Conservation (phyloP, 2,329 filamentous ascomycete species). For the Chaetomium olivaceum region DNA sequence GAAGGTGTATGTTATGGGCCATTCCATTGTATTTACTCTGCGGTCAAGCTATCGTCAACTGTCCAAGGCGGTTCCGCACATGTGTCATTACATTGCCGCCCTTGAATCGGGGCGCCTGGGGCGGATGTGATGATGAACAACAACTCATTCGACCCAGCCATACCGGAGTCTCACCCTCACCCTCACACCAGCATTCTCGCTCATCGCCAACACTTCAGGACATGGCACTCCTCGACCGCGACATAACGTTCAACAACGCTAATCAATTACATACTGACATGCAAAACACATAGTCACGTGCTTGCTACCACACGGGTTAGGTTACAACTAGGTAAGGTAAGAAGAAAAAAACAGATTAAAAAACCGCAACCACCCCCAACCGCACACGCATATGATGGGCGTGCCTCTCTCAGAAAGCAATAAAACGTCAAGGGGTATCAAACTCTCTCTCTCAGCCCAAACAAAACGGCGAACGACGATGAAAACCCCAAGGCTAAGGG, state of each 20-base stretch:
- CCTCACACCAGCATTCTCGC: neutral
- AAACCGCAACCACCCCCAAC: neutral
- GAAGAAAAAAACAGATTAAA: neutral
- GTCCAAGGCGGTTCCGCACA: no score
- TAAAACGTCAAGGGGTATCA: constrained; percentile 3
- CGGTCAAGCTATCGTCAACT: no score
- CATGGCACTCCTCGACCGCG: neutral
- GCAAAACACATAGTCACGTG: neutral
- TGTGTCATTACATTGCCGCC: no score
- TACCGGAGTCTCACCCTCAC: neutral
- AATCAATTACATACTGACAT: neutral
- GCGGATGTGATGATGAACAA: neutral
- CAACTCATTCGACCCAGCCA: neutral
- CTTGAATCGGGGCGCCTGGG: no score
- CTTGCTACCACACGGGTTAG: neutral
- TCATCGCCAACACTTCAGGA: neutral
- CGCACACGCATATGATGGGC: neutral
- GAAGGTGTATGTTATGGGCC: no score
- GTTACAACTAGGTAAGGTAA: neutral
- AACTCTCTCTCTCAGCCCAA: neutral
- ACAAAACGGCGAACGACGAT: neutral
- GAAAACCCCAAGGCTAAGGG: neutral
- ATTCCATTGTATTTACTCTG: no score
- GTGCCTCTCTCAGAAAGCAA: neutral
- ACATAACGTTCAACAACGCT: neutral